Evolutionary conservation across 148 eudicot genomes (phyloP).

Genomic region (Rhododendron williamsianum): DNA sequence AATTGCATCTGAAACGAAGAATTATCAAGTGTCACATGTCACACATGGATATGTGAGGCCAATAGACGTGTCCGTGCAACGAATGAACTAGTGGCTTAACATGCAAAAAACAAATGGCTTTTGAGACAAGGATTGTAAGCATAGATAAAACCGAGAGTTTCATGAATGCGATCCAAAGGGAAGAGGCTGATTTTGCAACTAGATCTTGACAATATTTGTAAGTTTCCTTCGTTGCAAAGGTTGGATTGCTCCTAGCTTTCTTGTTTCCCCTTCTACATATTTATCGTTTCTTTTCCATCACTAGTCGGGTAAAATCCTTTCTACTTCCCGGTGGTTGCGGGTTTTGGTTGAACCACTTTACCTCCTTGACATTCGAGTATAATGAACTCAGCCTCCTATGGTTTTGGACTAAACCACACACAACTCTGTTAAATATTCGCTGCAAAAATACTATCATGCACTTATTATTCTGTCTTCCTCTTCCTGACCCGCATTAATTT

Average conservation of each 20-base stretch:
- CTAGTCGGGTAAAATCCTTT: background rate
- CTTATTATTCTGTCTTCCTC: background rate
- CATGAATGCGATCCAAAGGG: background rate
- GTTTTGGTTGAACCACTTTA: background rate
- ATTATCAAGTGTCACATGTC: background rate
- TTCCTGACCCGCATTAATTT: background rate
- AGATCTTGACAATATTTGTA: background rate
- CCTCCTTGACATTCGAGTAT: background rate
- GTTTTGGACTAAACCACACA: background rate
- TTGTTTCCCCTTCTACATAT: background rate
- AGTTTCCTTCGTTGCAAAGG: background rate
- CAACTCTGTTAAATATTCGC: background rate
- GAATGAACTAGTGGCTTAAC: background rate
- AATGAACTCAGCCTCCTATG: background rate
- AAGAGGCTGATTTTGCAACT: background rate
- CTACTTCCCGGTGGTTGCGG: background rate
- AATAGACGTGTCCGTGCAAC: background rate
- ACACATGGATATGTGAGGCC: background rate
- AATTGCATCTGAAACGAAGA: background rate
- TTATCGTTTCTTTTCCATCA: background rate
- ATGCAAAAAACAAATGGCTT: background rate
- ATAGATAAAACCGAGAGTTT: background rate
- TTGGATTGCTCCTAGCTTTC: background rate
- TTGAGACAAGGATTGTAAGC: background rate
- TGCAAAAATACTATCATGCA: background rate